These are phyloP conservation scores for Pseudogymnoascus pannorum DNA, from an alignment of 2,329 filamentous ascomycete genomes.

Conservation along the genomic window DNA sequence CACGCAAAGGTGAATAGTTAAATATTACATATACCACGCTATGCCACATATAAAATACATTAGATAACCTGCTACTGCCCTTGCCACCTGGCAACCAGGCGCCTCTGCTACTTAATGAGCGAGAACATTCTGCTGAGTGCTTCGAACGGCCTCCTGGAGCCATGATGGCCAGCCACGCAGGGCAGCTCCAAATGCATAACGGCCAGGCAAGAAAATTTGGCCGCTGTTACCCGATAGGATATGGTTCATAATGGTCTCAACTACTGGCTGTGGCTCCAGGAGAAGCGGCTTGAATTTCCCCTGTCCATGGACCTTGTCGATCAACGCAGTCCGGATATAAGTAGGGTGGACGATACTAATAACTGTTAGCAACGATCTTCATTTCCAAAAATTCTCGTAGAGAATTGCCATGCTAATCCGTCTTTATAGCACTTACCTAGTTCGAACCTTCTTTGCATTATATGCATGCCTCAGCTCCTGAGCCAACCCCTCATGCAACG, in stretches of 20 bases:
- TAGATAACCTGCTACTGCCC: not conserved
- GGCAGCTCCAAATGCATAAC: not conserved
- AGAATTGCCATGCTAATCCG: not conserved
- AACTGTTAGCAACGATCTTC: not conserved
- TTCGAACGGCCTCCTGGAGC: slow-evolving; percentile 2
- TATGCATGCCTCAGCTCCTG: slow-evolving; percentile 52
- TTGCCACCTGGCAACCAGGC: not conserved
- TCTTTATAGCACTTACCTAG: not conserved
- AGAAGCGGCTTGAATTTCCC: slow-evolving; percentile 9
- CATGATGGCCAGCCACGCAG: not conserved
- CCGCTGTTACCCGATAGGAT: slow-evolving; percentile 11
- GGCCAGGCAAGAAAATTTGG: slow-evolving; percentile 11
- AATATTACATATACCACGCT: not conserved
- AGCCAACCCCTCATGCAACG: slow-evolving; percentile 60
- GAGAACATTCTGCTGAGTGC: not conserved
- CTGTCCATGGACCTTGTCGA: not conserved
- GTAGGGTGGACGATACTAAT: slow-evolving; percentile 11
- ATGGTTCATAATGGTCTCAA: slow-evolving; percentile 9
- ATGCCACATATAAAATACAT: not conserved
- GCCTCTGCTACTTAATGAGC: not conserved
- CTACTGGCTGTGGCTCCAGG: slow-evolving; percentile 13
- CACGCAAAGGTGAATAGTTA: not conserved
- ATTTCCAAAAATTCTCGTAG: not conserved
- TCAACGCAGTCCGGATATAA: slow-evolving; percentile 13
- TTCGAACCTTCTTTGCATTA: slow-evolving; percentile 53